Evolutionary conservation across 768 basidiomycete genomes (phyloP).

Genomic region (Pleurotus tuber-regium): DNA sequence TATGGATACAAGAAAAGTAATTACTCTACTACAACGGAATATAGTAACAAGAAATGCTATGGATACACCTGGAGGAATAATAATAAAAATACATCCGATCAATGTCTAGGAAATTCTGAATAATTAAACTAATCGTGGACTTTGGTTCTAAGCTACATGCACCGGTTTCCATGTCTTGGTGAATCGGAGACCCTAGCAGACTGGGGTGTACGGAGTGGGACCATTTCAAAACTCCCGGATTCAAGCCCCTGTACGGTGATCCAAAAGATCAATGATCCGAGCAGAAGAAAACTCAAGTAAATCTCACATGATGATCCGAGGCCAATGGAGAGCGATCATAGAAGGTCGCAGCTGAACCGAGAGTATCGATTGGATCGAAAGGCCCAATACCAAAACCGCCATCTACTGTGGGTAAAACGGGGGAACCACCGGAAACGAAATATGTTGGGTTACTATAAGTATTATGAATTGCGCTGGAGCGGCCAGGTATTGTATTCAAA

Average conservation of each 20-base stretch:
- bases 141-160: neutral
- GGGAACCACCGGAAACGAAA: too few species aligned
- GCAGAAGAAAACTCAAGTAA: neutral
- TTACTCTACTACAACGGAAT: neutral
- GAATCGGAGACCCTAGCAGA: neutral
- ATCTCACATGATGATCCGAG: neutral
- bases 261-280: neutral
- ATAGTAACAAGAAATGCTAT: neutral
- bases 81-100: neutral
- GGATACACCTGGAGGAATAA: neutral
- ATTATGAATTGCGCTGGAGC: neutral
- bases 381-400: too few species aligned
- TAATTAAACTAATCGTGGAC: neutral
- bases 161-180: neutral
- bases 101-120: neutral
- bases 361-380: too few species aligned
- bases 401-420: too few species aligned
- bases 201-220: neutral
- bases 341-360: too few species aligned
- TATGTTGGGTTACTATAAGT: neutral
- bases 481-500: neutral
- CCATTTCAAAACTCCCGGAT: slow-evolving; percentile 1
- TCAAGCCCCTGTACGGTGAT: neutral
- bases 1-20: neutral
- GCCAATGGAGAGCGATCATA: too few species aligned